Evolutionary conservation across 2,329 filamentous ascomycete species (phyloP), one percentile per base, ranked within the genome.

Genomic region (Pseudonectria buxi): DNA sequence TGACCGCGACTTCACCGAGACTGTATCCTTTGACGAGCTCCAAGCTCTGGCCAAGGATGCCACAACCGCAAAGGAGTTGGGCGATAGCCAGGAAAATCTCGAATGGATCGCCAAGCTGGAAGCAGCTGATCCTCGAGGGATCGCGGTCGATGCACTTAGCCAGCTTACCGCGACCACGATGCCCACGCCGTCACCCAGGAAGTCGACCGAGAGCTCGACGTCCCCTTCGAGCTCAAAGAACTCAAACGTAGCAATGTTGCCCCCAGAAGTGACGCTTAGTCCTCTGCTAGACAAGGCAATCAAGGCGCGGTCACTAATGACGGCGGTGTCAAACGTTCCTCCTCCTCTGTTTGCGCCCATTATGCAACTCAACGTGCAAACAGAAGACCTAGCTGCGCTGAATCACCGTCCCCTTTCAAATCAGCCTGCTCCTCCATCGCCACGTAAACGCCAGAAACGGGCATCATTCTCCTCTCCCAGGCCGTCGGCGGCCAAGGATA

Each of bases 1-100:
- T 41, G 87, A 95, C 54, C 72, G 87, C 15, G 74, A 74, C 3
- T 84, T 76, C 53, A 65, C 70, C 14, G 84, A 94, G 39, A 72
- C 78, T 1, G 64, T 86, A 13, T 76, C 78, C 0, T 86, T 89
- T 44, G 59, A 71, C 1, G 79, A 87, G 35, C 64, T 95, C 3
- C 83, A 89, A 46, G 55, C 69, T 6, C 67, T 85, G 52, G 86
- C 84, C 0, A 57, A 67, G 22, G 63, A 73, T 22, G 76, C 81
- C 13, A 69, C 64, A 13, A 67, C 65, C 24, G 54, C 64, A 3
- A 65, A 72, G 0, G 57, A 58, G 1, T 58, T 72, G 11, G 71
- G 76, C 6, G 69, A 81, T 37, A 74, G 68, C 16, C 71, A 81
- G 38, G 78, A 85, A 46, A 71, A 78, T 39, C 59, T 70, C 1